Conservation (phyloP, 2,329 filamentous ascomycete genomes). For the Diplodia mutila region DNA sequence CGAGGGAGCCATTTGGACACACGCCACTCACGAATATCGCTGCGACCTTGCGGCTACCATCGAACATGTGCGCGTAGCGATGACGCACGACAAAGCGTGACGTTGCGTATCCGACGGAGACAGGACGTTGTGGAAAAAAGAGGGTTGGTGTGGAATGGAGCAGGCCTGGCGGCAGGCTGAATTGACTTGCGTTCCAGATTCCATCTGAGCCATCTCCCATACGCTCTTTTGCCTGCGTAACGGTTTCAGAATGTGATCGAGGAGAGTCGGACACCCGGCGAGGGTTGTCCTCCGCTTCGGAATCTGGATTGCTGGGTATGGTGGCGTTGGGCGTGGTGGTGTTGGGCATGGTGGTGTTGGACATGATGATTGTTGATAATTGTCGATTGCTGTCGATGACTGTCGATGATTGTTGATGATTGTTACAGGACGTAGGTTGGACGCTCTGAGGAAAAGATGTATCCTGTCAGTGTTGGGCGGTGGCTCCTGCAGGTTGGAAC, state of each 20-base stretch:
- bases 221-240: background rate
- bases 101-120: rapidly evolving
- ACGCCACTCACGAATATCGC: constrained; percentile 52
- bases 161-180: background rate
- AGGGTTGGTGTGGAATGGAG: background rate
- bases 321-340: no score
- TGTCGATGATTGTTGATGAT: no score
- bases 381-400: no score
- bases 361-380: no score
- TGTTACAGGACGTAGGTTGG: no score
- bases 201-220: background rate
- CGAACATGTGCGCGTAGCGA: background rate
- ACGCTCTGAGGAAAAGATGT: no score
- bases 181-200: background rate
- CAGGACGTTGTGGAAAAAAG: background rate
- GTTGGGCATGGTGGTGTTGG: no score
- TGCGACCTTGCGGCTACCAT: background rate
- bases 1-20: constrained; percentile 51
- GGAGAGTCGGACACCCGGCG: background rate
- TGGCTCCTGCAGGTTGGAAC: no score
- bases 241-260: background rate
- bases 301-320: no score
- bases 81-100: background rate
- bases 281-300: background rate
- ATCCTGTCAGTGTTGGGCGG: no score